These are phyloP conservation scores for Gossypium thurberi DNA, from an alignment of 345 rosid genomes.

Conservation along the genomic window DNA sequence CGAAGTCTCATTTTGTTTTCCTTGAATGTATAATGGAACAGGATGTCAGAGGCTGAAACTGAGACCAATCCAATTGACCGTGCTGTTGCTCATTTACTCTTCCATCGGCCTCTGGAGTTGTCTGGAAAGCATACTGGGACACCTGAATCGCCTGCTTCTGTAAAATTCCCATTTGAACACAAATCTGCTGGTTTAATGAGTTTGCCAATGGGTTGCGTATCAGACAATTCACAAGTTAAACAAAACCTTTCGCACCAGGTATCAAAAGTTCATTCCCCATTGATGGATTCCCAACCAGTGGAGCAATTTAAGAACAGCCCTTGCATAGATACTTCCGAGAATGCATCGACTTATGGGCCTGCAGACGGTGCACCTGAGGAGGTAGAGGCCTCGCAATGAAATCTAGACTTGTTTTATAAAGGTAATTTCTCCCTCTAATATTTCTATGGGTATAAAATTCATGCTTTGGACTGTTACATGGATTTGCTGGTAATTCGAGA, in stretches of 20 bases:
- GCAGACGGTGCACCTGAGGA: slow-evolving; percentile 15
- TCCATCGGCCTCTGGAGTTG: slow-evolving; percentile 56
- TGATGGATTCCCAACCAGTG: slow-evolving; percentile 10
- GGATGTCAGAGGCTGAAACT: slow-evolving; percentile 51
- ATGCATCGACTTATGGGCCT: slow-evolving; percentile 25
- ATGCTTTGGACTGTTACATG: not conserved
- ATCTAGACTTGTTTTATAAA: not conserved
- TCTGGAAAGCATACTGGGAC: slow-evolving; percentile 42
- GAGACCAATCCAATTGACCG: slow-evolving; percentile 89
- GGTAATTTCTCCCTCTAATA: not conserved
- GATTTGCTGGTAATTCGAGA: slow-evolving; percentile 6
- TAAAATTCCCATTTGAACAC: slow-evolving; percentile 34
- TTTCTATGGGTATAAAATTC: not conserved
- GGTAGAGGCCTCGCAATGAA: not conserved
- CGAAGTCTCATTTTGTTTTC: not conserved
- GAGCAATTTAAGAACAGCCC: slow-evolving; percentile 12
- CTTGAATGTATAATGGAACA: not conserved
- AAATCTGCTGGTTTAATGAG: slow-evolving; percentile 21
- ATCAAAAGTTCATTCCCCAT: slow-evolving; percentile 15
- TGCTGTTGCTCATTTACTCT: slow-evolving; percentile 81
- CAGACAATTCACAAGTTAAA: slow-evolving; percentile 21
- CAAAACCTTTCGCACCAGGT: slow-evolving; percentile 19
- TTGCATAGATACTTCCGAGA: slow-evolving; percentile 20
- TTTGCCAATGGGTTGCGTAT: slow-evolving; percentile 22
- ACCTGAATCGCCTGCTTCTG: slow-evolving; percentile 51